These are phyloP conservation scores for Tricholoma flavovirens DNA, from an alignment of 768 basidiomycete species.

Conservation along the genomic window DNA sequence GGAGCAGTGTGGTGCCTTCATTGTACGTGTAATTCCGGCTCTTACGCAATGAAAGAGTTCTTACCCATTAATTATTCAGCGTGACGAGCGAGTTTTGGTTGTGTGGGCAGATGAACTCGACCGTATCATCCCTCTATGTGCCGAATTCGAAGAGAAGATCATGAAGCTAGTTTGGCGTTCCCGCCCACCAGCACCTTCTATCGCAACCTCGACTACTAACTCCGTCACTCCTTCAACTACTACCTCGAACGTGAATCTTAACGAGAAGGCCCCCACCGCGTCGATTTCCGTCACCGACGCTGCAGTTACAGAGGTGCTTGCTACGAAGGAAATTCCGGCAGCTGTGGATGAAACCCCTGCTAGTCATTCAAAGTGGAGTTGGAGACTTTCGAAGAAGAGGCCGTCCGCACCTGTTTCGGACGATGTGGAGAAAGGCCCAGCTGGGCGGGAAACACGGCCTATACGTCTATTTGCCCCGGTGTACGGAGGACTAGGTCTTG, in stretches of 20 bases:
- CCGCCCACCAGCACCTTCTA: conserved; percentile 31
- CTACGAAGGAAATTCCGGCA: conserved; percentile 9
- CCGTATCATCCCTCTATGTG: conserved; percentile 65
- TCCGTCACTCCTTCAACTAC: conserved; percentile 41
- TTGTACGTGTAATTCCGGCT: conserved; percentile 39
- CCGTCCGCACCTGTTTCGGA: conserved; percentile 18
- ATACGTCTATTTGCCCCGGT: conserved; percentile 65
- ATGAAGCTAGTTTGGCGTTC: conserved; percentile 52
- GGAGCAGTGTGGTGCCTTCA: conserved; percentile 87
- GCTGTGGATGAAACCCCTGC: conserved; percentile 9
- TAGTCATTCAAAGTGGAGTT: conserved; percentile 39
- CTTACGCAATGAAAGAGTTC: conserved; percentile 4
- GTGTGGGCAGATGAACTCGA: conserved; percentile 86
- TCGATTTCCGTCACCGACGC: conserved; percentile 25
- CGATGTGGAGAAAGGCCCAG: conserved; percentile 49
- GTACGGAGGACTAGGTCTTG: conserved; percentile 67
- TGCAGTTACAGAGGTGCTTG: conserved; percentile 26
- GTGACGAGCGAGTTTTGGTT: conserved; percentile 77
- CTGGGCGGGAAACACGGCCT: conserved; percentile 34
- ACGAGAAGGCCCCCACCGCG: conserved; percentile 35
- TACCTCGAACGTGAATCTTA: conserved; percentile 50
- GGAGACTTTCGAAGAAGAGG: conserved; percentile 37
- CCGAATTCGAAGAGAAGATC: conserved; percentile 66
- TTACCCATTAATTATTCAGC: conserved; percentile 34
- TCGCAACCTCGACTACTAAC: conserved; percentile 31